These are phyloP conservation scores for Magnaporthiopsis incrustans DNA, from an alignment of 2,329 filamentous ascomycete species.

Conservation along the genomic window DNA sequence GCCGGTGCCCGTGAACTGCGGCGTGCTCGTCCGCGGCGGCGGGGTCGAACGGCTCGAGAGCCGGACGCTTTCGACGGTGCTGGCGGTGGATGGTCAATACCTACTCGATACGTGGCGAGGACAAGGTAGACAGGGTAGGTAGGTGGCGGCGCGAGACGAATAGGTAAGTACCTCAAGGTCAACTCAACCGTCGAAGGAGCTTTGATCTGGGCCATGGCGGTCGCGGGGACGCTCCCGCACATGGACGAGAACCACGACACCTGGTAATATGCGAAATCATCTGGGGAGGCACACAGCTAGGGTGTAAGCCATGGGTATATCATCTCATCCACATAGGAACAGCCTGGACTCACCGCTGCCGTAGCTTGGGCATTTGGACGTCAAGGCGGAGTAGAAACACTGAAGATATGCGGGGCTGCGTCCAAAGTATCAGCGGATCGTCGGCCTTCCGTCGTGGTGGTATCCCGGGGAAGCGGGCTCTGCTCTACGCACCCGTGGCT, in stretches of 20 bases:
- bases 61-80: neutral
- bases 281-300: neutral
- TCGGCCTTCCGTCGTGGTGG: too few species aligned
- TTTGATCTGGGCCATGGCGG: slow-evolving; percentile 11
- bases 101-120: neutral
- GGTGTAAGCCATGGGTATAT: neutral
- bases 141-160: neutral
- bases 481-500: slow-evolving; percentile 11
- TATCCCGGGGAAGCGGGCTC: too few species aligned
- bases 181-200: slow-evolving; percentile 13
- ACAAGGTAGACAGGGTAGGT: neutral
- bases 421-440: too few species aligned
- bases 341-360: neutral
- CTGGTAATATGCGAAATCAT: slow-evolving; percentile 14
- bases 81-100: neutral
- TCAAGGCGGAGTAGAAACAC: slow-evolving; percentile 15
- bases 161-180: neutral
- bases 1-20: slow-evolving; percentile 15
- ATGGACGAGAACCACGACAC: slow-evolving; percentile 11
- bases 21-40: slow-evolving; percentile 9
- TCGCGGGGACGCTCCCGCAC: slow-evolving; percentile 15
- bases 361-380: slow-evolving; percentile 10
- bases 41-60: neutral
- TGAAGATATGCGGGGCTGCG: slow-evolving; percentile 13
- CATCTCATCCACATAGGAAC: slow-evolving; percentile 1